Percentiles rank a stretch among this genome's conserved stretches.
These are phyloP conservation scores for Trichocladium antarcticum DNA, from an alignment of 495 filamentous ascomycete species.

Conservation along the genomic window DNA sequence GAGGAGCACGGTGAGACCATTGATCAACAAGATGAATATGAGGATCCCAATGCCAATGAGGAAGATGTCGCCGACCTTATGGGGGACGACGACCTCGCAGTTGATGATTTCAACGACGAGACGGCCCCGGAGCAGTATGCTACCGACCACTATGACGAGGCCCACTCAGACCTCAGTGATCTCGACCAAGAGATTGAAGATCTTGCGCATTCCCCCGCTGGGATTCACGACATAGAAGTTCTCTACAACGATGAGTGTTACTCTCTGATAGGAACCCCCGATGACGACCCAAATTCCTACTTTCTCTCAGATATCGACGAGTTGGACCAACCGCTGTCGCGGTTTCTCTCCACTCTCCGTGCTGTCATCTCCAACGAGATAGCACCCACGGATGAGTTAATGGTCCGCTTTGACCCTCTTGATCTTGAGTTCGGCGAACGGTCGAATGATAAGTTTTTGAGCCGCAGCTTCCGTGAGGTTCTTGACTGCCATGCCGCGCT, in stretches of 20 bases:
- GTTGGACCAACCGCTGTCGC: conserved; percentile 44
- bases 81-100: neutral
- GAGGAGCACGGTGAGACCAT: neutral
- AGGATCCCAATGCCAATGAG: neutral
- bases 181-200: conserved; percentile 10
- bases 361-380: conserved; percentile 57
- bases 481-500: conserved; percentile 15
- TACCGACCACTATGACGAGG: neutral
- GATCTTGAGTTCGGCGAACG: conserved; percentile 58
- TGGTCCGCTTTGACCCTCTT: conserved; percentile 55
- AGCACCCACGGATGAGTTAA: conserved; percentile 53
- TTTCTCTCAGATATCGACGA: conserved; percentile 60
- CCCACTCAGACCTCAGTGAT: neutral
- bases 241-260: conserved; percentile 58
- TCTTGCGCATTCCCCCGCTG: neutral
- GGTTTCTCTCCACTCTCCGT: conserved; percentile 55
- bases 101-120: neutral
- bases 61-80: neutral
- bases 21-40: neutral
- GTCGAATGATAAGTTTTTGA: conserved; percentile 20
- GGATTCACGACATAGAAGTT: conserved; percentile 42
- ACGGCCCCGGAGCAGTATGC: neutral
- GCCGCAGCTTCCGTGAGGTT: conserved; percentile 39
- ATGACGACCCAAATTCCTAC: conserved; percentile 56
- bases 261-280: conserved; percentile 54